These are phyloP conservation scores for Aspergillus coremiiformis DNA, from an alignment of 495 filamentous ascomycete species.

Conservation along the genomic window DNA sequence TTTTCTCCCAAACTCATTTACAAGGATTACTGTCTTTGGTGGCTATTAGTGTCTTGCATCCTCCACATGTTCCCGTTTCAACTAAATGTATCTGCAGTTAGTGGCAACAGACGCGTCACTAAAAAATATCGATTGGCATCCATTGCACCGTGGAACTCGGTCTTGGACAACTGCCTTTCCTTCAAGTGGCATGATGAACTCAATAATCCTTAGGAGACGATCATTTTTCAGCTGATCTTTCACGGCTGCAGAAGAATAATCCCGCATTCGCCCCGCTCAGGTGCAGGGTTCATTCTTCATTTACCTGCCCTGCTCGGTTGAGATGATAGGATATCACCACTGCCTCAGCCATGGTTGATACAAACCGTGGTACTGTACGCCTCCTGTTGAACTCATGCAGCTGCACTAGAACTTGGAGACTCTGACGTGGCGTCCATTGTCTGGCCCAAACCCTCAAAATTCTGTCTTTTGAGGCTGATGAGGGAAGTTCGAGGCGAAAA, in stretches of 20 bases:
- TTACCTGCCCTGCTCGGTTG: constrained; percentile 22
- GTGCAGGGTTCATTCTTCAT: constrained; percentile 35
- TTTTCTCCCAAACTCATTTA: constrained; percentile 7
- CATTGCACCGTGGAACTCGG: constrained; percentile 13
- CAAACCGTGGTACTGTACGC: constrained; percentile 37
- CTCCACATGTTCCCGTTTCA: constrained; percentile 21
- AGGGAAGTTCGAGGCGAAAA: constrained; percentile 20
- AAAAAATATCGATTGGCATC: constrained; percentile 33
- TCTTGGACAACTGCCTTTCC: constrained; percentile 14
- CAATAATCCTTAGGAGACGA: constrained; percentile 18
- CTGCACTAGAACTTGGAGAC: constrained; percentile 40
- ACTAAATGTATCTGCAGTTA: constrained; percentile 16
- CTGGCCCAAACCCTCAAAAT: constrained; percentile 28
- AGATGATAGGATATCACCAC: constrained; percentile 35
- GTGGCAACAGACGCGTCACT: constrained; percentile 25
- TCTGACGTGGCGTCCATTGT: constrained; percentile 44
- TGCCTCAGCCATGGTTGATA: constrained; percentile 33
- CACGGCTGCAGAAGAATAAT: constrained; percentile 40
- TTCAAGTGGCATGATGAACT: constrained; percentile 19
- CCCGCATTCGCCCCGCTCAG: constrained; percentile 39
- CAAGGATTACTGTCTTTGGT: constrained; percentile 12
- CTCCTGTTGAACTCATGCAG: constrained; percentile 39
- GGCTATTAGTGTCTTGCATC: constrained; percentile 18
- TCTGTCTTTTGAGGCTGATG: constrained; percentile 24
- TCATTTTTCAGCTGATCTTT: constrained; percentile 43